Percentiles rank a stretch among this genome's conserved stretches.
phyloP scores from a whole-genome alignment of 148 eudicot species.

The Fagopyrum homotropicum region DNA sequence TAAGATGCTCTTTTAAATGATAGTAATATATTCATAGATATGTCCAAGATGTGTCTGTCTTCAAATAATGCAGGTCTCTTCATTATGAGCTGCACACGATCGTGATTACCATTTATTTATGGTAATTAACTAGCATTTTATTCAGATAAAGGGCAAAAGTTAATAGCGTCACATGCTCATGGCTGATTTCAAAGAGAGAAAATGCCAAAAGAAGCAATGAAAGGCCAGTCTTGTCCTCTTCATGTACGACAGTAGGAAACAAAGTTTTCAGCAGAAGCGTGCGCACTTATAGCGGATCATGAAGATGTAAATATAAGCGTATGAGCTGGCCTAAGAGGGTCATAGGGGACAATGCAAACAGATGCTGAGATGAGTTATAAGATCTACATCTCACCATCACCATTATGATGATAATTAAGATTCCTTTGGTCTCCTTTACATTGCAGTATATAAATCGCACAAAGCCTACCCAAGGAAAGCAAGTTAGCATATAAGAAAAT shows the following conservation, averaged over 20 bases:
- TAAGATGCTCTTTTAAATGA: conserved; percentile 5
- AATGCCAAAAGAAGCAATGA: too few relatives aligned
- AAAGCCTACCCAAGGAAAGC: background rate
- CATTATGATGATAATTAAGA: background rate
- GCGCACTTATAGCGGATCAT: background rate
- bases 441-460: background rate
- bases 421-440: conserved; percentile 4
- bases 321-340: background rate
- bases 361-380: background rate
- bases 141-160: too few relatives aligned
- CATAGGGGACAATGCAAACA: background rate
- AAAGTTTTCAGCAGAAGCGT: background rate
- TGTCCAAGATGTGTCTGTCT: background rate
- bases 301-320: background rate
- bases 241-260: background rate
- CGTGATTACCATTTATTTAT: too few relatives aligned
- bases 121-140: too few relatives aligned
- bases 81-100: too few relatives aligned
- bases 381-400: background rate
- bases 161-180: too few relatives aligned
- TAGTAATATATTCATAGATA: background rate
- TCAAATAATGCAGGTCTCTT: too few relatives aligned
- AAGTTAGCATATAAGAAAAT: background rate
- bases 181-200: too few relatives aligned
- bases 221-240: background rate